A percentile compares a stretch with the other conserved stretches of the same genome.
Conservation (phyloP, 2,329 filamentous ascomycete genomes). For the Pseudocercospora ulei region DNA sequence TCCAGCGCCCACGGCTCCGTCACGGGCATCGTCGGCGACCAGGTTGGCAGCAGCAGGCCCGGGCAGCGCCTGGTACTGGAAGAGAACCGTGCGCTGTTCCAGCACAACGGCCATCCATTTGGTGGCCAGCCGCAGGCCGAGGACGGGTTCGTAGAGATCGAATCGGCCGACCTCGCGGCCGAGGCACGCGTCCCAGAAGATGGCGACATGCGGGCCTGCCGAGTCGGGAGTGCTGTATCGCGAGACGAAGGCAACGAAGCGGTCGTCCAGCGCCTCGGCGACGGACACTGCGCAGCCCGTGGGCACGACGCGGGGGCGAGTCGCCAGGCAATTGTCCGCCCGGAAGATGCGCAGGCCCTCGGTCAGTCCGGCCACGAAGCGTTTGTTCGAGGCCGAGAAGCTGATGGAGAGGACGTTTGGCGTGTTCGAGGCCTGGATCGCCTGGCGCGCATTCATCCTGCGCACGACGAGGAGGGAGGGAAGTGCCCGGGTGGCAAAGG, state of each 20-base stretch:
- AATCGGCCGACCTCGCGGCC: conserved; percentile 65
- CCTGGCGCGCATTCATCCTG: conserved; percentile 91
- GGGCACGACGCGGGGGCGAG: conserved; percentile 22
- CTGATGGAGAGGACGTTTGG: conserved; percentile 70
- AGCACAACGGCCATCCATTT: conserved; percentile 71
- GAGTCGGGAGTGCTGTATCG: conserved; percentile 52
- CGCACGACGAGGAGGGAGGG: too few species aligned
- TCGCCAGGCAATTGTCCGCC: conserved; percentile 34
- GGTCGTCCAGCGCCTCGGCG: conserved; percentile 32
- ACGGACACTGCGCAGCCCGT: conserved; percentile 26
- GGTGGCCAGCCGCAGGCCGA: conserved; percentile 66
- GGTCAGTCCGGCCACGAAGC: conserved; percentile 79
- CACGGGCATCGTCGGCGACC: conserved; percentile 35
- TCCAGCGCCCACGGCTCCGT: conserved; percentile 40
- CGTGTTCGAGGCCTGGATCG: conserved; percentile 66
- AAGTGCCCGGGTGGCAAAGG: too few species aligned
- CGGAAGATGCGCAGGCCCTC: conserved; percentile 58
- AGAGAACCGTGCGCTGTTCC: conserved; percentile 27
- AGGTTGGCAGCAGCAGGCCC: not conserved
- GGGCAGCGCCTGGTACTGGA: conserved; percentile 28
- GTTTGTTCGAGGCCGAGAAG: conserved; percentile 76
- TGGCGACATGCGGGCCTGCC: conserved; percentile 29
- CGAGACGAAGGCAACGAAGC: conserved; percentile 75
- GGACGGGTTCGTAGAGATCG: conserved; percentile 68
- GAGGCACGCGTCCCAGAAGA: conserved; percentile 80